A percentile compares a stretch with the other conserved stretches of the same genome.
phyloP scores from a whole-genome alignment of 306 rosid species.

The Prunus padus region DNA sequence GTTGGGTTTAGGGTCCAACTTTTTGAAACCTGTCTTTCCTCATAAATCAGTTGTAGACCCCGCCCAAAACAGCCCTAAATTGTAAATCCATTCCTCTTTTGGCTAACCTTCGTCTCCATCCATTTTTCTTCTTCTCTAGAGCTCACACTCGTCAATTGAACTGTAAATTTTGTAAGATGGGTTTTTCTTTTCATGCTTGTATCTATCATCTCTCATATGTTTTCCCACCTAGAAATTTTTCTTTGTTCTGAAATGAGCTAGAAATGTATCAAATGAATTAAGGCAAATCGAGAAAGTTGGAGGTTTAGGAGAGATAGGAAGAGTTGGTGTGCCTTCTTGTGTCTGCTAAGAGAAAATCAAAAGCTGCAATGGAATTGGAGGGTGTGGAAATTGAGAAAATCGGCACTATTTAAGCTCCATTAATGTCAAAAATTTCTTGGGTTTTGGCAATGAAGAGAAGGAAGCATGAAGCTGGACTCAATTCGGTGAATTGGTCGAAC shows the following conservation, averaged over 20 bases:
- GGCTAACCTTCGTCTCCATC: slow-evolving; percentile 43
- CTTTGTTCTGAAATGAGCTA: neutral
- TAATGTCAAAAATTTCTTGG: no score
- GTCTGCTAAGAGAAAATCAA: slow-evolving; percentile 26
- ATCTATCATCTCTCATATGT: slow-evolving; percentile 29
- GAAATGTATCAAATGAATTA: neutral
- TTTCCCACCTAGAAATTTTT: slow-evolving; percentile 45
- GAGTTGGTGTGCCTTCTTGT: neutral
- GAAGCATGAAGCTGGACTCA: no score
- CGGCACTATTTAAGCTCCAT: neutral
- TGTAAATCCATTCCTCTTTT: slow-evolving; percentile 4
- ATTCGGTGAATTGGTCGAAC: no score
- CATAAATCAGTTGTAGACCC: no score
- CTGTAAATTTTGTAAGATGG: slow-evolving; percentile 80
- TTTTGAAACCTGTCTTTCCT: no score
- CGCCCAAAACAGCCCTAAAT: no score
- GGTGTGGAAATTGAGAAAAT: slow-evolving; percentile 17
- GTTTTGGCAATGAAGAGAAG: no score
- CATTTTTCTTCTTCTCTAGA: slow-evolving; percentile 40
- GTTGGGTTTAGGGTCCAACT: no score
- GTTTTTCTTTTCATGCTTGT: slow-evolving; percentile 17
- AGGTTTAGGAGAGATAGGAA: neutral
- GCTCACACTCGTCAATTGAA: slow-evolving; percentile 64
- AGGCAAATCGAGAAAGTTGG: no score
- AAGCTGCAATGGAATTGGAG: slow-evolving; percentile 40